phyloP scores from a whole-genome alignment of 2,329 filamentous ascomycete genomes.

The Pleoardoris graminearum region DNA sequence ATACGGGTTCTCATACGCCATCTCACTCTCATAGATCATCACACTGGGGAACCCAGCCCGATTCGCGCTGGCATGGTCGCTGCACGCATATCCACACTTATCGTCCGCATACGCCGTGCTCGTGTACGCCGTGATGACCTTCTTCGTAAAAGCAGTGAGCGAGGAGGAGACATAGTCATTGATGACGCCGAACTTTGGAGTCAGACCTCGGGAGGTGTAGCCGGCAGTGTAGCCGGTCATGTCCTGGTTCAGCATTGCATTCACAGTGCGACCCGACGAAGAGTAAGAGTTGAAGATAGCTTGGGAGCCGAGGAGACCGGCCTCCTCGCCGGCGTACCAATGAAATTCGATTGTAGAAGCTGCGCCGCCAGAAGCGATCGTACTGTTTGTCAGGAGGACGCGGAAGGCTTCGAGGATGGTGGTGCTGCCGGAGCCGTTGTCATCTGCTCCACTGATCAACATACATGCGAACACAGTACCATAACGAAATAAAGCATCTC shows the following conservation, averaged over 20 bases:
- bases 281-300: conserved; percentile 81
- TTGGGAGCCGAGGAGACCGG: conserved; percentile 79
- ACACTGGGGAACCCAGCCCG: conserved; percentile 71
- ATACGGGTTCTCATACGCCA: conserved; percentile 62
- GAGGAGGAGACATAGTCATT: conserved; percentile 80
- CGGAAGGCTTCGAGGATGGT: conserved; percentile 88
- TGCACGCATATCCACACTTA: conserved; percentile 83
- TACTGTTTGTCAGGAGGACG: conserved; percentile 69
- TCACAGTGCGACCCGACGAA: conserved; percentile 52
- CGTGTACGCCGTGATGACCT: conserved; percentile 79
- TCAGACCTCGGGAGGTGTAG: conserved; percentile 74
- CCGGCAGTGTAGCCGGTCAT: conserved; percentile 80
- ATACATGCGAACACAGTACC: no score
- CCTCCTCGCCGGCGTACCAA: conserved; percentile 89
- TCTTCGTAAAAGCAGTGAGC: conserved; percentile 84
- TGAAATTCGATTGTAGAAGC: conserved; percentile 90
- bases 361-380: conserved; percentile 66
- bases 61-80: conserved; percentile 69
- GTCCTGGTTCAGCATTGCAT: conserved; percentile 75
- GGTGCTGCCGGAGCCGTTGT: conserved; percentile 85
- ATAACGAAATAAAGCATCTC: no score
- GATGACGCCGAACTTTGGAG: conserved; percentile 84
- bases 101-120: conserved; percentile 80
- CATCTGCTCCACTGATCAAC: no score
- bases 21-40: conserved; percentile 72